These are phyloP conservation scores for Ganoderma resinaceum DNA, from an alignment of 1,284 basidiomycete genomes.

Conservation along the genomic window DNA sequence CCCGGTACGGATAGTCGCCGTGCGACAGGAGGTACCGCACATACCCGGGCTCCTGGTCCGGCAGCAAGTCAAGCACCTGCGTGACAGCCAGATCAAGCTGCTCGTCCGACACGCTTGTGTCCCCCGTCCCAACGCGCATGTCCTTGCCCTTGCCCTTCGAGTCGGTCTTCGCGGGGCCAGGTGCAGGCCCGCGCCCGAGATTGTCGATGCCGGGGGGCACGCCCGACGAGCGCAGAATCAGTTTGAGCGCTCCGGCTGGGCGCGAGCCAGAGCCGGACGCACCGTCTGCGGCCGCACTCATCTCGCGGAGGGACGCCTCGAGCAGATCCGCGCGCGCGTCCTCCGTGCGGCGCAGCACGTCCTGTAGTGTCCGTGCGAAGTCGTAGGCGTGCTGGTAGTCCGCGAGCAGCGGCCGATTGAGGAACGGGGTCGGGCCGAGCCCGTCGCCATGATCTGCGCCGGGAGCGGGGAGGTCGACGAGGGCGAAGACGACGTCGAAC, in stretches of 20 bases:
- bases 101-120: conserved; percentile 11
- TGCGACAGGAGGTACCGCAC: conserved; percentile 62
- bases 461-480: conserved; percentile 50
- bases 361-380: conserved; percentile 55
- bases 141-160: conserved; percentile 52
- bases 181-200: conserved; percentile 37
- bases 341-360: conserved; percentile 54
- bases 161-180: conserved; percentile 17
- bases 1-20: conserved; percentile 53
- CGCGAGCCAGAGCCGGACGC: conserved; percentile 43
- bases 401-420: conserved; percentile 66
- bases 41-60: conserved; percentile 61
- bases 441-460: conserved; percentile 1
- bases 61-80: conserved; percentile 77
- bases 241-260: conserved; percentile 62
- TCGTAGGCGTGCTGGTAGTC: conserved; percentile 77
- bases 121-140: conserved; percentile 33
- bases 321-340: conserved; percentile 65
- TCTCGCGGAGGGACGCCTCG: conserved; percentile 52
- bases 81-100: conserved; percentile 60
- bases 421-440: conserved; percentile 56
- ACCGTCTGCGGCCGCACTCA: conserved; percentile 40
- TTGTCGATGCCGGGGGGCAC: conserved; percentile 54
- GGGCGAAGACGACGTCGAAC: conserved; percentile 63
- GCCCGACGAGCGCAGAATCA: conserved; percentile 68